Evolutionary conservation across 768 basidiomycete species (phyloP).

Genomic region (Amylocystis lapponica): DNA sequence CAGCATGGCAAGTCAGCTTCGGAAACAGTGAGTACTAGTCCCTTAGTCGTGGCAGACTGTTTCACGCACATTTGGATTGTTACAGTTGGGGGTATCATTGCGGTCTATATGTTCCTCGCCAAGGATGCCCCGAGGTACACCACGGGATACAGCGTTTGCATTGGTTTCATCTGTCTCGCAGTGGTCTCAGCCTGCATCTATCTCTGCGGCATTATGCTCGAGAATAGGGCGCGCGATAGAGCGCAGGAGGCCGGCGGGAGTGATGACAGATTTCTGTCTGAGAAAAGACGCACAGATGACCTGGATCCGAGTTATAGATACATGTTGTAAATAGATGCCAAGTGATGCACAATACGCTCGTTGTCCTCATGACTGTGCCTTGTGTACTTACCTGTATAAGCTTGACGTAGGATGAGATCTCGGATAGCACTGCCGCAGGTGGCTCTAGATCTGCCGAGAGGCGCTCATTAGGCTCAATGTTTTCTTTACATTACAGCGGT

Average conservation of each 20-base stretch:
- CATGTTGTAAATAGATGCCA: neutral
- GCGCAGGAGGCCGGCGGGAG: neutral
- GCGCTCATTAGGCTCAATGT: too few relatives aligned
- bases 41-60: neutral
- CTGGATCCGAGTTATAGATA: conserved; percentile 12
- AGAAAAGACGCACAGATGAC: conserved; percentile 10
- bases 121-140: conserved; percentile 20
- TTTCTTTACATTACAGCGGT: too few relatives aligned
- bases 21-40: conserved; percentile 15
- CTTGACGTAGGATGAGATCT: too few relatives aligned
- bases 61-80: neutral
- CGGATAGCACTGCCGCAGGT: too few relatives aligned
- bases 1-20: conserved; percentile 18
- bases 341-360: too few relatives aligned
- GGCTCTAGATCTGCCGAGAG: too few relatives aligned
- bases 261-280: neutral
- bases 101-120: conserved; percentile 18
- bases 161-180: conserved; percentile 17
- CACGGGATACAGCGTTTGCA: conserved; percentile 17
- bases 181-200: conserved; percentile 11
- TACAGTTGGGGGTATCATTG: conserved; percentile 20
- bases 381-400: too few relatives aligned
- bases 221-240: conserved; percentile 14
- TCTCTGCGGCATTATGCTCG: conserved; percentile 5
- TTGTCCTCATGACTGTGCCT: too few relatives aligned